Base-by-base conservation (phyloP, 108 stramenopile genomes). In the Skeletonema costatum region DNA sequence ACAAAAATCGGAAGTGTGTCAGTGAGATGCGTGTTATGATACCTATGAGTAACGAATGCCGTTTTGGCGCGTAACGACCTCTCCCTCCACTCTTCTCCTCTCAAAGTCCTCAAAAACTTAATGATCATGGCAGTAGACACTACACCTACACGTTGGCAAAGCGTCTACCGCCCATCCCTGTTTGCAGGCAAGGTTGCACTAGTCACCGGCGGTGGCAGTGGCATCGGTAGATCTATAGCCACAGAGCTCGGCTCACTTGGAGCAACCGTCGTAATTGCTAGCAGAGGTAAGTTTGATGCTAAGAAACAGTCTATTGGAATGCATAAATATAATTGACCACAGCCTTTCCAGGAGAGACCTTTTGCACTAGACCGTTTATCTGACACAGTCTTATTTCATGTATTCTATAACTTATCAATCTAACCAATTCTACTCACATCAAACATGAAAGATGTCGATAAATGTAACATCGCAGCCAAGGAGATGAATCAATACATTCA, bases 121-220 rank as follows among this genome's bases (percentile, higher is more conserved):
- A 9, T 12, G 36, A 46, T n/a, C 44, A 46, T 46, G 44, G 16
- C 41, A 42, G 25, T 25, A 0, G 41, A 39, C 14, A 35, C 13
- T 38, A 36, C 13, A 46, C 41, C 66, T n/a, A 44, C 13, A 58
- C 60, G 41, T 41, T 91, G 90, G 90, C 81, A 72, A 38, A 80
- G 77, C 36, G 78, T 80, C 25, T 93, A 91, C 73, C 89, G 90
- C 48, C 71, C 88, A 13, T 84, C 79, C 29, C 84, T 95, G 11
- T 94, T 95, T 67, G n/a, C 65, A 2, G 69, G 79, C 42, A 88
- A 93, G 75, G 83, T 90, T 11, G 94, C 92, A 0, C 66, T 97
- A 14, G 97, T 97, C 2, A 89, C 95, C 0, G 97, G 97, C 4
- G 97, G 97, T 17, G 95, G 95, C 3, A 93, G 86, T 8, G 97